Conservation (phyloP, 2,329 filamentous ascomycete species). For the Pyrenochaeta sp. region DNA sequence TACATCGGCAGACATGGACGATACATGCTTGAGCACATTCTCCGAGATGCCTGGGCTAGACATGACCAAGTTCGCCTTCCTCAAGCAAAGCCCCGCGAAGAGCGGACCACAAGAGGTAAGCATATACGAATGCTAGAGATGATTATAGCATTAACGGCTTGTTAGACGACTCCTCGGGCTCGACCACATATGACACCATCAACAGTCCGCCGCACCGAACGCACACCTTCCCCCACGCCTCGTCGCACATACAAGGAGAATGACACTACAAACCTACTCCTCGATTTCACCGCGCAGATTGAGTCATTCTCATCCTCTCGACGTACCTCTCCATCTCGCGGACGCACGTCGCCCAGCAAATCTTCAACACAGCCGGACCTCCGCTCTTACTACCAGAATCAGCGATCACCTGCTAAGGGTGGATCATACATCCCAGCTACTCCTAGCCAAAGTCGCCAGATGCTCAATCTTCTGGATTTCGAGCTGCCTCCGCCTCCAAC, state of each 20-base stretch:
- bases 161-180: slow-evolving; percentile 46
- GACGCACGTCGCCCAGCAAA: slow-evolving; percentile 61
- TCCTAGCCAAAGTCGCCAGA: slow-evolving; percentile 42
- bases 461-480: slow-evolving; percentile 71
- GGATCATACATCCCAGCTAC: slow-evolving; percentile 38
- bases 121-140: not conserved
- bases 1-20: slow-evolving; percentile 61
- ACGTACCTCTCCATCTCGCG: slow-evolving; percentile 47
- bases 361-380: slow-evolving; percentile 62
- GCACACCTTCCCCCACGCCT: slow-evolving; percentile 62
- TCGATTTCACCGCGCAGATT: slow-evolving; percentile 87
- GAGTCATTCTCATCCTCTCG: slow-evolving; percentile 60
- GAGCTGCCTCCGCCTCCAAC: slow-evolving; percentile 95
- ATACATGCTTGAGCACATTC: slow-evolving; percentile 84
- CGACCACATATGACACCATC: slow-evolving; percentile 58
- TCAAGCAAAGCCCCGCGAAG: slow-evolving; percentile 67
- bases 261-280: slow-evolving; percentile 78
- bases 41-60: slow-evolving; percentile 81
- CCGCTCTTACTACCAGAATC: slow-evolving; percentile 44
- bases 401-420: slow-evolving; percentile 44
- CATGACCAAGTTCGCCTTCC: slow-evolving; percentile 80
- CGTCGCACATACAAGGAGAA: slow-evolving; percentile 58
- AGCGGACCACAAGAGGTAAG: slow-evolving; percentile 32
- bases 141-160: slow-evolving; percentile 10
- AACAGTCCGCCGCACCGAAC: slow-evolving; percentile 55